Percentiles rank a stretch among this genome's conserved stretches.
Evolutionary conservation across 306 rosid species (phyloP).

Genomic region (Dryas alaskensis): DNA sequence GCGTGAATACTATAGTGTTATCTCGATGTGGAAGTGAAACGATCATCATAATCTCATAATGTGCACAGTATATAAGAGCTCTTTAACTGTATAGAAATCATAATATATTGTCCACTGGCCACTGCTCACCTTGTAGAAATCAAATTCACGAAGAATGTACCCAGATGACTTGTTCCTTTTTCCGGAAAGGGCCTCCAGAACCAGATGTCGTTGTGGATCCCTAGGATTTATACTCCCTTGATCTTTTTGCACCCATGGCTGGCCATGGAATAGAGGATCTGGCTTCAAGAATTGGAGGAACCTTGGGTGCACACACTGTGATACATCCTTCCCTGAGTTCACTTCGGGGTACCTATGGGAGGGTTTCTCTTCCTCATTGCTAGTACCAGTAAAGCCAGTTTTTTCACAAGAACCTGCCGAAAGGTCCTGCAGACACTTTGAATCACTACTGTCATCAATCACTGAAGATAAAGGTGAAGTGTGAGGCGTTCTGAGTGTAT

Average conservation of each 20-base stretch:
- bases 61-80: neutral
- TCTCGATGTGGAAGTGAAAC: neutral
- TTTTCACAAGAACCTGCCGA: slow-evolving; percentile 2
- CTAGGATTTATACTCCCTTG: neutral
- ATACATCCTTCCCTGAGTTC: neutral
- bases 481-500: no score
- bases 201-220: slow-evolving; percentile 26
- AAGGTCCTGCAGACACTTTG: slow-evolving; percentile 11
- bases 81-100: neutral
- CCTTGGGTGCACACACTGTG: slow-evolving; percentile 4
- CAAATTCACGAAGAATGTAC: slow-evolving; percentile 37
- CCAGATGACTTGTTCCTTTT: slow-evolving; percentile 27
- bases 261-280: slow-evolving; percentile 29
- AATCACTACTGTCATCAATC: neutral
- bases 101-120: neutral
- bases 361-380: slow-evolving; percentile 2
- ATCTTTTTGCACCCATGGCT: neutral
- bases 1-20: neutral
- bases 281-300: slow-evolving; percentile 30
- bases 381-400: neutral
- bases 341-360: slow-evolving; percentile 11
- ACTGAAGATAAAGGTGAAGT: neutral
- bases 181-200: slow-evolving; percentile 33
- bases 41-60: neutral
- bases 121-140: slow-evolving; percentile 35